phyloP scores from a whole-genome alignment of 257 asterid species.

The Striga asiatica region DNA sequence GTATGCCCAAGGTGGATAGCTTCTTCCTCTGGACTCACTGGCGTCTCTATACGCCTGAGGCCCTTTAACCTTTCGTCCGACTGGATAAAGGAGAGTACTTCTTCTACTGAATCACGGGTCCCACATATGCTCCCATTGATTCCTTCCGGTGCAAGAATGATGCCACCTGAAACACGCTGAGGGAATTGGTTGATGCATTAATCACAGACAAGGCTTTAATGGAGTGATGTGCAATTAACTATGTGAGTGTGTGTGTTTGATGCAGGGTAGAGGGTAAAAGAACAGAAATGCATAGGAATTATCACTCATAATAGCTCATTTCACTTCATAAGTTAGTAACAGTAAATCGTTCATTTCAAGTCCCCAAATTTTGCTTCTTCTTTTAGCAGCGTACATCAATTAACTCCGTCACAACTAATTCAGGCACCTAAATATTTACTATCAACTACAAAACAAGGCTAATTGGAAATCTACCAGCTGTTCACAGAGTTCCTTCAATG shows the following conservation, averaged over 20 bases:
- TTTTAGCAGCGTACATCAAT: background rate
- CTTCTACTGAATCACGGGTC: slow-evolving; percentile 52
- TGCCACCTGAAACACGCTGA: slow-evolving; percentile 99
- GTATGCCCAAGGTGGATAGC: slow-evolving; percentile 90
- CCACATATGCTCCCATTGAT: slow-evolving; percentile 96
- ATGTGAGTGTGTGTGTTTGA: too few relatives aligned
- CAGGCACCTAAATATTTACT: background rate
- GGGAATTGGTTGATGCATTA: slow-evolving; percentile 56
- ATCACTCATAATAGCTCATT: background rate
- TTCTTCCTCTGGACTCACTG: slow-evolving; percentile 96
- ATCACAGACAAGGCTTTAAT: background rate
- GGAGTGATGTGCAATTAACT: too few relatives aligned
- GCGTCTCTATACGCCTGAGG: slow-evolving; percentile 73
- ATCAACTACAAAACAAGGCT: background rate
- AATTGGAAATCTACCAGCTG: too few relatives aligned
- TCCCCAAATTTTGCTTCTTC: background rate
- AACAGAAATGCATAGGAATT: too few relatives aligned
- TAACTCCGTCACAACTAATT: background rate
- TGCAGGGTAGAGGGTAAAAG: too few relatives aligned
- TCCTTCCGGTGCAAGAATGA: slow-evolving; percentile 96
- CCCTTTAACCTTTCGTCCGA: slow-evolving; percentile 60
- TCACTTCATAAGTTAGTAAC: background rate
- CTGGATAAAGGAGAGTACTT: slow-evolving; percentile 66
- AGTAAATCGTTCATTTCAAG: background rate
- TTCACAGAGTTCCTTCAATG: slow-evolving; percentile 68